Conservation (phyloP, 1,284 basidiomycete species). For the Irpex sp. region DNA sequence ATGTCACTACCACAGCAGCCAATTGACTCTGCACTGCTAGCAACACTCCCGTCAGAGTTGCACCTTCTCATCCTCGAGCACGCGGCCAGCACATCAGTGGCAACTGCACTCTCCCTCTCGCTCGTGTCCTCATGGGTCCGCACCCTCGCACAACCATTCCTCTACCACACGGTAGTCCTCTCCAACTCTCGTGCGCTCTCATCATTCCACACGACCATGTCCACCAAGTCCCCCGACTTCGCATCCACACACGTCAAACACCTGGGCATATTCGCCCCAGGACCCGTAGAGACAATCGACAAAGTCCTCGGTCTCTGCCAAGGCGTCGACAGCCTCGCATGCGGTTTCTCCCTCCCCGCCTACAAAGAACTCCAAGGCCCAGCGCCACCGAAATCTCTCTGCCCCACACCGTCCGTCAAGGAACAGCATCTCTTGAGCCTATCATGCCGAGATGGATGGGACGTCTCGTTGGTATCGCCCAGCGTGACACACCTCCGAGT, state of each 20-base stretch:
- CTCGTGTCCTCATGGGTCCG: slow-evolving; percentile 32
- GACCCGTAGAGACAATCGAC: slow-evolving; percentile 32
- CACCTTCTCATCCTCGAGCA: slow-evolving; percentile 33
- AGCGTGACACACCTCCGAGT: slow-evolving; percentile 33
- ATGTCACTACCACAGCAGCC: background rate
- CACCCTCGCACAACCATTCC: slow-evolving; percentile 31
- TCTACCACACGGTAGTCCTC: slow-evolving; percentile 38
- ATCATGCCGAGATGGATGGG: slow-evolving; percentile 35
- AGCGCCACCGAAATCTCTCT: slow-evolving; percentile 14
- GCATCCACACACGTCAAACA: slow-evolving; percentile 24
- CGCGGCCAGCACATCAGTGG: slow-evolving; percentile 26
- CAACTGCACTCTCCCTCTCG: slow-evolving; percentile 30
- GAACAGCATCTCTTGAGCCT: slow-evolving; percentile 37
- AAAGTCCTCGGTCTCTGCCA: slow-evolving; percentile 29
- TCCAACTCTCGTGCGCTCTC: slow-evolving; percentile 29
- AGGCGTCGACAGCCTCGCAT: slow-evolving; percentile 33
- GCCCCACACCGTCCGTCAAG: slow-evolving; percentile 14
- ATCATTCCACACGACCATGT: slow-evolving; percentile 30
- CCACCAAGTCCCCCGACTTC: slow-evolving; percentile 25
- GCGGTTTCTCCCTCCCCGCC: slow-evolving; percentile 32
- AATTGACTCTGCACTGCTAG: slow-evolving; percentile 22
- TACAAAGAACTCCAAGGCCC: slow-evolving; percentile 23
- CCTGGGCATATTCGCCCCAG: slow-evolving; percentile 31
- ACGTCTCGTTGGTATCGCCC: slow-evolving; percentile 28
- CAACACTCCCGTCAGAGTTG: slow-evolving; percentile 34